These are phyloP conservation scores for Bonia amplexicaulis DNA, from an alignment of 176 grass and related monocot genomes.

Conservation along the genomic window DNA sequence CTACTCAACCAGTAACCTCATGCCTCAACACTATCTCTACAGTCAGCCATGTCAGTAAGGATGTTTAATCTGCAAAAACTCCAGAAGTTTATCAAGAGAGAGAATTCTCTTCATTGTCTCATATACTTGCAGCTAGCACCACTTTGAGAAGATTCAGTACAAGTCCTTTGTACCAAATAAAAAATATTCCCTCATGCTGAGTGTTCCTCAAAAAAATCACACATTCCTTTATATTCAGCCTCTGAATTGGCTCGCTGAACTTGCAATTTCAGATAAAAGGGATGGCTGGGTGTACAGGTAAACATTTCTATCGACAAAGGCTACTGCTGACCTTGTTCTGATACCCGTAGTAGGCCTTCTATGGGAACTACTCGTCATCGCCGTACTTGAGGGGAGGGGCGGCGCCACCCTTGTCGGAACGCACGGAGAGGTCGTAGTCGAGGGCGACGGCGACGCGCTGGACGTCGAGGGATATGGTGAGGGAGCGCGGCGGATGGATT, in stretches of 20 bases:
- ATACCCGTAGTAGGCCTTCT: background rate
- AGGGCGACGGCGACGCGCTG: no score
- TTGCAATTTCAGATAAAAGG: conserved; percentile 45
- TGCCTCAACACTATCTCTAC: conserved; percentile 40
- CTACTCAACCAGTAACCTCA: conserved; percentile 34
- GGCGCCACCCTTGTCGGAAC: no score
- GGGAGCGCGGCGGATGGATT: no score
- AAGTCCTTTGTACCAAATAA: conserved; percentile 81
- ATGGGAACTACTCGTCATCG: no score
- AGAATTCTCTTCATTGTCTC: conserved; percentile 89
- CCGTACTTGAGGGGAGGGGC: no score
- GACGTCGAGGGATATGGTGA: no score
- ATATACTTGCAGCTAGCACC: conserved; percentile 82
- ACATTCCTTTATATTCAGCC: conserved; percentile 66
- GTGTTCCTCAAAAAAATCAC: conserved; percentile 64
- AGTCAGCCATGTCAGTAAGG: conserved; percentile 33
- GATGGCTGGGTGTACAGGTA: background rate
- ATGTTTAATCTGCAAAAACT: conserved; percentile 15
- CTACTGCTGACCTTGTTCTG: conserved; percentile 63
- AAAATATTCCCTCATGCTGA: conserved; percentile 48
- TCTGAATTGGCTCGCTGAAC: conserved; percentile 47
- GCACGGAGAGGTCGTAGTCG: no score
- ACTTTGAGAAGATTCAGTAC: conserved; percentile 86
- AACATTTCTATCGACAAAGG: conserved; percentile 16
- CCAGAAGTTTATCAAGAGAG: conserved; percentile 52